Percentiles rank a stretch among this genome's conserved stretches.
phyloP scores from a whole-genome alignment of 192 early-diverging fungal genomes.

The Gamsiella multidivaricata region DNA sequence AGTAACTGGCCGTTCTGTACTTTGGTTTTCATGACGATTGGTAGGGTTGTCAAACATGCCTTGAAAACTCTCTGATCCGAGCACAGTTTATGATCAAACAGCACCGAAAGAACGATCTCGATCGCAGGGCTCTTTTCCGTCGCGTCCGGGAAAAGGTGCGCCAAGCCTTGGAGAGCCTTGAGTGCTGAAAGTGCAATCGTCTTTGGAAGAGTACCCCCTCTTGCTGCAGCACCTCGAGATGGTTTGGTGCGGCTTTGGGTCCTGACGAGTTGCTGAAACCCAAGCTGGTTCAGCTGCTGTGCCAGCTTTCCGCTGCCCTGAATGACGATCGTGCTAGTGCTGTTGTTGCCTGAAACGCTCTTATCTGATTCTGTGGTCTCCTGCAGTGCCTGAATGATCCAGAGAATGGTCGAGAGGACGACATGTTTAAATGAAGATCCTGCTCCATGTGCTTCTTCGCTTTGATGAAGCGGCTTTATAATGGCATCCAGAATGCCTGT shows the following conservation, averaged over 20 bases:
- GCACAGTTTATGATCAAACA: slow-evolving; percentile 32
- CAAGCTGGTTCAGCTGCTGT: slow-evolving; percentile 16
- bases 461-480: slow-evolving; percentile 27
- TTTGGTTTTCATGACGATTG: slow-evolving; percentile 41
- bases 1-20: slow-evolving; percentile 38
- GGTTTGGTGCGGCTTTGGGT: slow-evolving; percentile 18
- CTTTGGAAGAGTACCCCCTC: slow-evolving; percentile 44
- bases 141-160: slow-evolving; percentile 19
- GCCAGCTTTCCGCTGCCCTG: slow-evolving; percentile 18
- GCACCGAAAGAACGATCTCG: slow-evolving; percentile 25
- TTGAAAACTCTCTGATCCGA: slow-evolving; percentile 51
- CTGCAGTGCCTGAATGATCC: slow-evolving; percentile 45
- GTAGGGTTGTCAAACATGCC: slow-evolving; percentile 42
- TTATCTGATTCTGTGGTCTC: slow-evolving; percentile 5
- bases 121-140: slow-evolving; percentile 36
- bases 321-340: neutral
- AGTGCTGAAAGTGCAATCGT: slow-evolving; percentile 36
- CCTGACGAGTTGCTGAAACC: slow-evolving; percentile 16
- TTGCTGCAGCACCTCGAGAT: slow-evolving; percentile 7
- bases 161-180: slow-evolving; percentile 47
- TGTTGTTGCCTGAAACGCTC: neutral
- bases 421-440: slow-evolving; percentile 25
- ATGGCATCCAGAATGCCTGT: slow-evolving; percentile 44
- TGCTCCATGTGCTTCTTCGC: slow-evolving; percentile 20
- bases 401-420: slow-evolving; percentile 33